Conservation (phyloP, 2,329 filamentous ascomycete species). For the Magnaporthales sp. region DNA sequence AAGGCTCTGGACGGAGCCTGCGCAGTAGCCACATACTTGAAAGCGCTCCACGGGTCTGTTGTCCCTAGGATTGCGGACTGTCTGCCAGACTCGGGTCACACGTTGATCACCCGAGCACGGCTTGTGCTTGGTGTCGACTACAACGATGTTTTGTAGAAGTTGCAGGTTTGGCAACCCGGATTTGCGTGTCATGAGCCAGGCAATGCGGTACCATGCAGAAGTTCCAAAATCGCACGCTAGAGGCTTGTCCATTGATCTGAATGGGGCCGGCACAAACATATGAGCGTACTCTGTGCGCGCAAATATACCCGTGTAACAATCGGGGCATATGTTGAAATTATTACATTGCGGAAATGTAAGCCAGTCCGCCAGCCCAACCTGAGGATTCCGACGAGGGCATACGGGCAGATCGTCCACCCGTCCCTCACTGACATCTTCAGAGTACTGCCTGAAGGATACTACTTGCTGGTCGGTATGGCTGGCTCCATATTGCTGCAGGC, state of each 20-base stretch:
- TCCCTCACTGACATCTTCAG: conserved; percentile 39
- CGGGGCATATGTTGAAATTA: conserved; percentile 73
- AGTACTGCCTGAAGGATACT: conserved; percentile 42
- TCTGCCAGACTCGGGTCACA: conserved; percentile 62
- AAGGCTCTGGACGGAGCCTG: conserved; percentile 61
- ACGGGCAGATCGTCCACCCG: conserved; percentile 45
- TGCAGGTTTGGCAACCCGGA: conserved; percentile 56
- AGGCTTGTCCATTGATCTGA: conserved; percentile 45
- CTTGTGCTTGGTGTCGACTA: conserved; percentile 46
- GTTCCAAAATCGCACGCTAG: conserved; percentile 72
- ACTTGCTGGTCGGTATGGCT: conserved; percentile 22
- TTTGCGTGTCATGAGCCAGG: conserved; percentile 73
- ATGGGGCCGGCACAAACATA: conserved; percentile 54
- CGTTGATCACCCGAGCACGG: conserved; percentile 50
- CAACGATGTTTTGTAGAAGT: conserved; percentile 61
- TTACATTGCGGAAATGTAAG: conserved; percentile 63
- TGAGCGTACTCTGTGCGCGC: conserved; percentile 57
- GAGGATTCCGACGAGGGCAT: conserved; percentile 58
- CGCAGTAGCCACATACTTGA: conserved; percentile 65
- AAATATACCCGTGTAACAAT: conserved; percentile 67
- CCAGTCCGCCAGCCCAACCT: conserved; percentile 66
- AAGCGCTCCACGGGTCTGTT: conserved; percentile 61
- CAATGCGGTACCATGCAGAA: conserved; percentile 72
- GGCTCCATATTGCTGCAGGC: neutral
- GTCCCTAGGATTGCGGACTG: conserved; percentile 60